A percentile compares a stretch with the other conserved stretches of the same genome.
Evolutionary conservation across 176 grass and related monocot species (phyloP).

Genomic region (Eremochloa ophiuroides): DNA sequence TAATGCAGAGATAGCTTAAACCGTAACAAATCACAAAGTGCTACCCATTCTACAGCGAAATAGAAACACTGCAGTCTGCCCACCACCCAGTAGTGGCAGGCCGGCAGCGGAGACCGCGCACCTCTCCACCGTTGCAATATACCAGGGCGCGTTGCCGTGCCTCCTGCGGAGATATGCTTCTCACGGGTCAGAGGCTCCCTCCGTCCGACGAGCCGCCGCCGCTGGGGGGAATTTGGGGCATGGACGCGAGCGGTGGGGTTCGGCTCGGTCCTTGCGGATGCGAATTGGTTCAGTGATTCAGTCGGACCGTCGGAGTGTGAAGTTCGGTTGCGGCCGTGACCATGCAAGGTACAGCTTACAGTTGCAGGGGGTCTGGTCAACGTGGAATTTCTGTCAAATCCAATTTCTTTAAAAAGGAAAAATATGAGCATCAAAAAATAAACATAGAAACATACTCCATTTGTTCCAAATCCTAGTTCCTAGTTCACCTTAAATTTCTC

Average conservation of each 20-base stretch:
- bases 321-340: background rate
- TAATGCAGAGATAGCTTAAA: background rate
- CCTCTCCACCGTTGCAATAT: slow-evolving; percentile 13
- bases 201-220: background rate
- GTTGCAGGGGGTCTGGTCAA: background rate
- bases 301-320: background rate
- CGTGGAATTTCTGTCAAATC: background rate
- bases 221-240: background rate
- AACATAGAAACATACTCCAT: background rate
- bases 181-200: background rate
- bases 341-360: background rate
- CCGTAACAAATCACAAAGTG: background rate
- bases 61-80: slow-evolving; percentile 1
- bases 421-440: background rate
- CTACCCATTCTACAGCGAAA: background rate
- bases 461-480: background rate
- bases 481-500: background rate
- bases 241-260: too few relatives aligned
- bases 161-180: background rate
- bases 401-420: background rate
- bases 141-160: background rate
- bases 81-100: background rate
- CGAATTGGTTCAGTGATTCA: background rate
- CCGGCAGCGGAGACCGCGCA: background rate
- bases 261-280: background rate